Evolutionary conservation across 2,329 filamentous ascomycete species (phyloP), one percentile per base, ranked within the genome.

Genomic region (Epichloe sylvatica): DNA sequence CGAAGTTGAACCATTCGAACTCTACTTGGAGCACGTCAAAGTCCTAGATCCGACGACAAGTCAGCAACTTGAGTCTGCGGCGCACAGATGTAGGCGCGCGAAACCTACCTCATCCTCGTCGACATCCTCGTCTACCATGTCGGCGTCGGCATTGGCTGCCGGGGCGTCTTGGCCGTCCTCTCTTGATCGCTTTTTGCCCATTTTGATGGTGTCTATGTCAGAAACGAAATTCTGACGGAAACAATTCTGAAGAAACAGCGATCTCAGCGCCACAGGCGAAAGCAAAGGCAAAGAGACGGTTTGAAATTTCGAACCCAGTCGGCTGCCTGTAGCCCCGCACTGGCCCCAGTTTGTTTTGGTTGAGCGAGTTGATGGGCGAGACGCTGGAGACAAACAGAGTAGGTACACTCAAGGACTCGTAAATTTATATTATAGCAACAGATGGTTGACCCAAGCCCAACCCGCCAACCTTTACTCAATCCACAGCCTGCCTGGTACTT

Each of bases 1-100:
- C 84, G 54, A 91, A 94, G 69, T 96, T 94, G 72, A 97, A 98
- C 86, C 89, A 97, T 71, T 98, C 92, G 61, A 98, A 98, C 56
- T 97, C 91, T 51, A 97, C 89, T 63, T 97, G 84, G 56, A 98
- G 81, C 65, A 91, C 84, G 63, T 95, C 86, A 61, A 89, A 84
- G 61, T 95, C 87, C 86, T 94, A 49, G 5, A 9, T 36, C 25
- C 23, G 41, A 17, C 3, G 9, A 11, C 8, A 11, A 4, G 49
- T 56, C 37, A 56, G 49, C 47, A 37, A 44, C 11, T 12, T 13
- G 12, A 19, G 19, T 15, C 8, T 23, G 19, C 11, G 9, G n/a
- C 39, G 12, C 12, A 12, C 11, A 41, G 5, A 41, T 12, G 15
- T 7, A 15, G 19, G 17, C 40, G 8, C 9, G 11, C 5, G 40